Evolutionary conservation across 1,284 basidiomycete genomes (phyloP).

Genomic region (Irpex sp.): DNA sequence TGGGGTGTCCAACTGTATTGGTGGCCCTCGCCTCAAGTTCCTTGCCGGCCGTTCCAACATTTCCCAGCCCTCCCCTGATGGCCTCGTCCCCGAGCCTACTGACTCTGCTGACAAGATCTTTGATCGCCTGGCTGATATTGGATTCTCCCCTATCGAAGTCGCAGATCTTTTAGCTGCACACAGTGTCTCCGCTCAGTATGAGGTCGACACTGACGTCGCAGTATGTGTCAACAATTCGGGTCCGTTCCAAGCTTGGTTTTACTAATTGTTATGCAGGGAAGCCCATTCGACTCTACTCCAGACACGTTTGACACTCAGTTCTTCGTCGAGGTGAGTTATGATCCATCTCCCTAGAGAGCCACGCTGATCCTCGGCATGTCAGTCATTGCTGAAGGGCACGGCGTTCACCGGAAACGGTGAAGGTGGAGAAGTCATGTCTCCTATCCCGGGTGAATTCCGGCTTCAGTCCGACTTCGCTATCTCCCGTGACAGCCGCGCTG

Average conservation of each 20-base stretch:
- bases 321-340: slow-evolving; percentile 26
- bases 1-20: slow-evolving; percentile 25
- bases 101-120: slow-evolving; percentile 28
- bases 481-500: not conserved
- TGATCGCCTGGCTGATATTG: slow-evolving; percentile 23
- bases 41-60: slow-evolving; percentile 21
- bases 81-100: slow-evolving; percentile 22
- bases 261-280: slow-evolving; percentile 16
- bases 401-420: not conserved
- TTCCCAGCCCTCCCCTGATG: slow-evolving; percentile 20
- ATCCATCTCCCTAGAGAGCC: not conserved
- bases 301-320: slow-evolving; percentile 36
- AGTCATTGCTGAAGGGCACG: not conserved
- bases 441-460: not conserved
- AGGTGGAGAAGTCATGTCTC: slow-evolving; percentile 1
- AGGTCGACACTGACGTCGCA: not conserved
- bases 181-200: not conserved
- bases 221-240: slow-evolving; percentile 20
- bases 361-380: not conserved
- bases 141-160: slow-evolving; percentile 23
- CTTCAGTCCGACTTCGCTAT: slow-evolving; percentile 1
- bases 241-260: slow-evolving; percentile 24
- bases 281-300: slow-evolving; percentile 31
- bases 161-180: slow-evolving; percentile 25
- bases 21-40: slow-evolving; percentile 24